Evolutionary conservation across 202 grass and related monocot genomes (phyloP).

Genomic region (Setaria viridis): DNA sequence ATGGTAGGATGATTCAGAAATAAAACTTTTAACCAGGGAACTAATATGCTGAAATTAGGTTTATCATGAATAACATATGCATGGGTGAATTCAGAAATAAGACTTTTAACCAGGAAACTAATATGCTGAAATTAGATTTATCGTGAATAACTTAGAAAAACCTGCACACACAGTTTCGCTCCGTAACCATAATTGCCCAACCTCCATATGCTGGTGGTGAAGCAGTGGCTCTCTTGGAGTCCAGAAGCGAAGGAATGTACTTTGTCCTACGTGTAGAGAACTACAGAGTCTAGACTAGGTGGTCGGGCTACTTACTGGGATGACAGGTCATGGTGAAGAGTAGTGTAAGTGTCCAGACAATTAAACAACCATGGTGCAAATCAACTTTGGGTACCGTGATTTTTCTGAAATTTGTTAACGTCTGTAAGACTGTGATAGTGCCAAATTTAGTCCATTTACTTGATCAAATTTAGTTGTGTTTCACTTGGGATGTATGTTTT

Average conservation of each 20-base stretch:
- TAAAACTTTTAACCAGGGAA: background rate
- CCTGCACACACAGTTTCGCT: too few relatives aligned
- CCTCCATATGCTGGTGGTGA: too few relatives aligned
- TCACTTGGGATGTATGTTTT: background rate
- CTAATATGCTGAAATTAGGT: background rate
- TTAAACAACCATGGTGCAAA: background rate
- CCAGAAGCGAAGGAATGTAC: background rate
- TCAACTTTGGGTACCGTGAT: background rate
- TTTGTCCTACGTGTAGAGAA: background rate
- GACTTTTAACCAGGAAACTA: background rate
- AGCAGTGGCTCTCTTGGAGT: background rate
- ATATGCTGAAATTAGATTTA: background rate
- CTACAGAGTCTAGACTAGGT: background rate
- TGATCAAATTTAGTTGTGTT: background rate
- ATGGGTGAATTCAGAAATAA: background rate
- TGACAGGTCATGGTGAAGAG: background rate
- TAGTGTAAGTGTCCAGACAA: background rate
- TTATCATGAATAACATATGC: background rate
- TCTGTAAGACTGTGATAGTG: background rate
- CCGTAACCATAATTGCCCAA: background rate
- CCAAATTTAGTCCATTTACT: background rate
- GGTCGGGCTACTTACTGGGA: background rate
- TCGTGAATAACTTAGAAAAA: too few relatives aligned
- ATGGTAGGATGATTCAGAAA: background rate
- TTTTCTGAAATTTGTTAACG: background rate